A percentile compares a stretch with the other conserved stretches of the same genome.
Evolutionary conservation across 768 basidiomycete genomes (phyloP).

Genomic region (Exidia glandulosa): DNA sequence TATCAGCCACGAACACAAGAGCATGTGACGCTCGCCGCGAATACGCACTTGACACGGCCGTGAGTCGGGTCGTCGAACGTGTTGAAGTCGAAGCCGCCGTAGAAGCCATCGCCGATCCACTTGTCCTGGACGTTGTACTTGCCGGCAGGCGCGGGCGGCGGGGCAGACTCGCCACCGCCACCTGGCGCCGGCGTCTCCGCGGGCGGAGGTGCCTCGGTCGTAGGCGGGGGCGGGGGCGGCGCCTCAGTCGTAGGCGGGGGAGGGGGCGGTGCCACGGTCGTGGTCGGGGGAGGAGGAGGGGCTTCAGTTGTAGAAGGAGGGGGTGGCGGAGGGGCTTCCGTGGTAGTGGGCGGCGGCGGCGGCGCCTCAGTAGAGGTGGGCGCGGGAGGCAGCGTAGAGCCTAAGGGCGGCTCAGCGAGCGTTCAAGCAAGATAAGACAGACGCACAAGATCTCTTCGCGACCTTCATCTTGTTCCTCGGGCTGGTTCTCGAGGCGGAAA

Average conservation of each 20-base stretch:
- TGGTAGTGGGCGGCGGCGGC: no score
- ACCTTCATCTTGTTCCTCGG: background rate
- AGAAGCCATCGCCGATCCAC: constrained; percentile 32
- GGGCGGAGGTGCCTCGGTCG: no score
- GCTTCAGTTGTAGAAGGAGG: no score
- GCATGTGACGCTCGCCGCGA: background rate
- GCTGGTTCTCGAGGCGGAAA: background rate
- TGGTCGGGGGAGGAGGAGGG: no score
- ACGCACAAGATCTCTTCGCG: background rate
- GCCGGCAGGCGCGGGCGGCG: background rate
- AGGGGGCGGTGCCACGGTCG: no score
- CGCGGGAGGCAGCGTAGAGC: background rate
- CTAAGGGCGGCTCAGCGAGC: background rate
- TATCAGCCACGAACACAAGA: background rate
- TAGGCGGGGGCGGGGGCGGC: no score
- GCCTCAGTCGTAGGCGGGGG: no score
- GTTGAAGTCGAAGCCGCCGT: constrained; percentile 12
- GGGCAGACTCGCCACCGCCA: background rate
- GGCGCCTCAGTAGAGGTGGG: no score
- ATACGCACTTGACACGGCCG: constrained; percentile 6
- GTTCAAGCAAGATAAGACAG: no score
- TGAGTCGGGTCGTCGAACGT: constrained; percentile 10
- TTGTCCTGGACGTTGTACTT: constrained; percentile 10
- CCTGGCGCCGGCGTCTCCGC: background rate
- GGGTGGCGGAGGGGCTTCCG: no score